Percentiles rank a stretch among this genome's conserved stretches.
phyloP scores from a whole-genome alignment of 2,329 filamentous ascomycete genomes.

The Penicillium sp. region DNA sequence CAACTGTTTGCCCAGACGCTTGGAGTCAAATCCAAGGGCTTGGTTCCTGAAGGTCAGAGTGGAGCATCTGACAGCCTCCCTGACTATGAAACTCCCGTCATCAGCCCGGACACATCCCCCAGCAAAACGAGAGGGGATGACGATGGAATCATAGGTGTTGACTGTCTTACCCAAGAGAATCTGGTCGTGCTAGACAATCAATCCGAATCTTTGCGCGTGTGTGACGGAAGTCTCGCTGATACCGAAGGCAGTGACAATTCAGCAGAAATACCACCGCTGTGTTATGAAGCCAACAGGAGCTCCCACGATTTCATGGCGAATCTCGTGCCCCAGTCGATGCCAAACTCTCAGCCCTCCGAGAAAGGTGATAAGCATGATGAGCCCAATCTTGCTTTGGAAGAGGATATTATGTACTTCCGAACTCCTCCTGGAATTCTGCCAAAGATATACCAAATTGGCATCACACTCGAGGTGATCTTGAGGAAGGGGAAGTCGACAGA shows the following conservation, averaged over 20 bases:
- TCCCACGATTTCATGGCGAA: background rate
- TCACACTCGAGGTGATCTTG: conserved; percentile 16
- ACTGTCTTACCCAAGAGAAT: background rate
- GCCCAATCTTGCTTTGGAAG: conserved; percentile 14
- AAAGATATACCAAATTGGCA: conserved; percentile 25
- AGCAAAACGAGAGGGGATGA: background rate
- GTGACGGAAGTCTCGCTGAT: conserved; percentile 13
- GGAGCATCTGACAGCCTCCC: background rate
- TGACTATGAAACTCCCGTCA: background rate
- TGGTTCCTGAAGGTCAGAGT: background rate
- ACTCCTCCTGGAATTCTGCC: conserved; percentile 12
- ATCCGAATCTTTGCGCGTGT: conserved; percentile 12
- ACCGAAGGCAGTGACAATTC: background rate
- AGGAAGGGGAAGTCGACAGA: conserved; percentile 18
- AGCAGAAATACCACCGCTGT: background rate
- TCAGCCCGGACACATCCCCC: background rate
- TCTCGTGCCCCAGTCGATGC: background rate
- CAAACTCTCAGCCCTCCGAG: background rate
- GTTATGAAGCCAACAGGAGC: background rate
- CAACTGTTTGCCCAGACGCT: background rate
- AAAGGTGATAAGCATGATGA: background rate
- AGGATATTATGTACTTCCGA: conserved; percentile 22
- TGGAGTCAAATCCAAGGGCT: background rate
- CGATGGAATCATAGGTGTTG: background rate
- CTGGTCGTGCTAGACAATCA: conserved; percentile 1